Evolutionary conservation across 805 yeast species (phyloP).

Genomic region (Candida nemodendra): DNA sequence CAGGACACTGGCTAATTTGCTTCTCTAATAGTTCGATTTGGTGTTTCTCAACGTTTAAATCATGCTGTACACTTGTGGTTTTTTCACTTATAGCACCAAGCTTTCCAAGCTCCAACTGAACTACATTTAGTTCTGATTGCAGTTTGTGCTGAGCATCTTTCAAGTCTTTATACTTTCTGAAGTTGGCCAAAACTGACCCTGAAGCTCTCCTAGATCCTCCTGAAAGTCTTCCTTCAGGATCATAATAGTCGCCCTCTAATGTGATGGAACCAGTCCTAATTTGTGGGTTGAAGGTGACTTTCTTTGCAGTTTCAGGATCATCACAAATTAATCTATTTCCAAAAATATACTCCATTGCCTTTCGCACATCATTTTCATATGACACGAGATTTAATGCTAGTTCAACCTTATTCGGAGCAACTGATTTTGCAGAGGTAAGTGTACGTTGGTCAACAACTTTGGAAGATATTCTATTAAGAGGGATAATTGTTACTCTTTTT

Average conservation of each 20-base stretch:
- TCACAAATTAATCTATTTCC: slow-evolving; percentile 87
- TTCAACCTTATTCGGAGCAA: slow-evolving; percentile 84
- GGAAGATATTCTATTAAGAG: slow-evolving; percentile 80
- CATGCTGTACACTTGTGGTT: slow-evolving; percentile 58
- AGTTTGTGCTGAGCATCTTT: slow-evolving; percentile 43
- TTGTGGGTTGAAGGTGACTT: slow-evolving; percentile 81
- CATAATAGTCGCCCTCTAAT: slow-evolving; percentile 89
- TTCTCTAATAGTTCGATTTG: slow-evolving; percentile 55
- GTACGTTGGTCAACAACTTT: slow-evolving; percentile 50
- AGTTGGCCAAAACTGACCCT: slow-evolving; percentile 56
- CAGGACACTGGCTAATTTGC: slow-evolving; percentile 53
- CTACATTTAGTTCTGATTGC: slow-evolving; percentile 37
- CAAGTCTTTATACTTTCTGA: slow-evolving; percentile 55
- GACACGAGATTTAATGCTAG: slow-evolving; percentile 82
- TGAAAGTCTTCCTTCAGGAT: slow-evolving; percentile 92
- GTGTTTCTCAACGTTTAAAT: slow-evolving; percentile 55
- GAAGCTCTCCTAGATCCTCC: slow-evolving; percentile 83
- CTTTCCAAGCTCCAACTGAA: slow-evolving; percentile 40
- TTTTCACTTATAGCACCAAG: slow-evolving; percentile 45
- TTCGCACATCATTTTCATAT: slow-evolving; percentile 64
- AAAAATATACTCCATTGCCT: slow-evolving; percentile 89
- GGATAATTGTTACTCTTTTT: slow-evolving; percentile 87
- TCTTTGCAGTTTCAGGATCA: slow-evolving; percentile 85
- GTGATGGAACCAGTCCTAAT: slow-evolving; percentile 84
- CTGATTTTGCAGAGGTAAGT: slow-evolving; percentile 63